These are phyloP conservation scores for Trichosporon inkin DNA, from an alignment of 1,284 basidiomycete genomes.

Conservation along the genomic window DNA sequence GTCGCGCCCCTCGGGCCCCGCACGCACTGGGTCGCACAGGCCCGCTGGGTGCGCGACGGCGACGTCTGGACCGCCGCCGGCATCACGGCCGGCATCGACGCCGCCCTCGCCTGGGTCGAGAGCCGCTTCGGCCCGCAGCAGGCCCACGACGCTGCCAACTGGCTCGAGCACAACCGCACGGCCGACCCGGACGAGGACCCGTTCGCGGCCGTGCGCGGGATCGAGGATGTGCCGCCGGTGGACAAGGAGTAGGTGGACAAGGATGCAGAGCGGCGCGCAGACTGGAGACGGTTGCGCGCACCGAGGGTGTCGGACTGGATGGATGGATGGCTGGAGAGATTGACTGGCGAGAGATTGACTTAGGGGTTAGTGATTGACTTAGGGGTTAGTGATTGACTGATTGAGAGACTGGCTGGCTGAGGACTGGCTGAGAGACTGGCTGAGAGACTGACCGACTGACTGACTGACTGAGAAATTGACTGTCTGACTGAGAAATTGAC, in stretches of 20 bases:
- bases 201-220: background rate
- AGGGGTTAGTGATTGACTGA: too few relatives aligned
- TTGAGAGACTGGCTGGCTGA: too few relatives aligned
- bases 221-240: background rate
- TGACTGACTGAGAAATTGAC: too few relatives aligned
- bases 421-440: too few relatives aligned
- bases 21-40: background rate
- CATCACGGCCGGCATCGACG: constrained; percentile 10
- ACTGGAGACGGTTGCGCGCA: too few relatives aligned
- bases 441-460: too few relatives aligned
- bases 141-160: background rate
- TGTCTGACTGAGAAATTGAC: too few relatives aligned
- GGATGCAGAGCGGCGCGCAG: too few relatives aligned
- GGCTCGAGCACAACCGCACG: background rate
- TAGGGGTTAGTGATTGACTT: too few relatives aligned
- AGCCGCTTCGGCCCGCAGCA: background rate
- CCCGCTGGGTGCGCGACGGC: constrained; percentile 8
- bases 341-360: too few relatives aligned
- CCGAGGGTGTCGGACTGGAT: too few relatives aligned
- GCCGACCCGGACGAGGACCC: background rate
- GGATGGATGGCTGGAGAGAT: too few relatives aligned
- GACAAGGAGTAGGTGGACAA: background rate
- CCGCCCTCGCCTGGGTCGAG: background rate
- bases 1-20: background rate
- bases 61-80: constrained; percentile 9